Evolutionary conservation across 2,329 filamentous ascomycete genomes (phyloP), one percentile per base, ranked within the genome.

Genomic region (Pseudocercospora fuligena): DNA sequence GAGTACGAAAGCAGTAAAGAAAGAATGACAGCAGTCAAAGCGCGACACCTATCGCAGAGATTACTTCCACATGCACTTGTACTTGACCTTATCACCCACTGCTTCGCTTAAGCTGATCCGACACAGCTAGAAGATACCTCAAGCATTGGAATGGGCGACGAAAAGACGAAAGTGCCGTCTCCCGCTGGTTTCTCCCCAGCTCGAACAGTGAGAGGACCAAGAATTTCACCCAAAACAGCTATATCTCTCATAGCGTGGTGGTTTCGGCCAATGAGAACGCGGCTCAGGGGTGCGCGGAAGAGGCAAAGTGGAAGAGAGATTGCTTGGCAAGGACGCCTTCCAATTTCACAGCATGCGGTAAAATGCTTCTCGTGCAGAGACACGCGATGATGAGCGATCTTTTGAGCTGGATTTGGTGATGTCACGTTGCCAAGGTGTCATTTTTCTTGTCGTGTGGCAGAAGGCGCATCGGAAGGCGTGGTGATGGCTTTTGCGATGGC

Each of bases 11-110:
- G 57, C 51, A 56, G 21, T 8, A 47, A 27, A 29, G 36, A n/a
- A 6, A 6, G 9, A 46, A 27, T 19, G 11, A 11, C 33, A 60
- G n/a, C 8, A 21, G 36, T 31, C 9, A 33, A 21, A 19, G 23
- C 19, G n/a, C n/a, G 19, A 43, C 31, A 23, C n/a, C 36, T 5
- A 5, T 2, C 12, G 57, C 23, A 31, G 21, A 23, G 16, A 27
- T 16, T 21, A 40, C 31, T 47, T 25, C 40, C 25, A 43, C 23
- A 6, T 14, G 14, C 9, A 23, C 56, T 46, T 46, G 40, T 59
- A 59, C 56, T 33, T 59, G 56, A 14, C 56, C 40, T 27, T 11
- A n/a, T 59, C 31, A 59, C 40, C 14, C 56, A 27, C 33, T n/a
- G n/a, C n/a, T n/a, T n/a, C n/a, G n/a, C 9, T n/a, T 4, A 9